Evolutionary conservation across 1,284 basidiomycete genomes (phyloP), one percentile per base, ranked within the genome.

Genomic region (Fomitiporia mediterranea): DNA sequence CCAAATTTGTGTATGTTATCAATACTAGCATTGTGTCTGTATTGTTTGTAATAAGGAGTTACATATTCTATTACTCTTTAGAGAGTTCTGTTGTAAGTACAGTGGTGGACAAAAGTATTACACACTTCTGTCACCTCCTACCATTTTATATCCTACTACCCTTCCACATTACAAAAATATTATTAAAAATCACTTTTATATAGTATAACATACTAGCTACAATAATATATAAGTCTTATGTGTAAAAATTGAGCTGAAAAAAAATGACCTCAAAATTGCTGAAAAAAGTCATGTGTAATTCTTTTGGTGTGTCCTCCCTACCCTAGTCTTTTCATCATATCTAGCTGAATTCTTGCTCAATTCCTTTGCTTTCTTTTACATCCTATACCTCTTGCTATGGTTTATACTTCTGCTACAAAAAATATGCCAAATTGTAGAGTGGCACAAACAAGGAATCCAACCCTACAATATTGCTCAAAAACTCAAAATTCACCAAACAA

Each of bases 401-500:
- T 34, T 39, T 50, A 49, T 27, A 55, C 37, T 21, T 49, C 53
- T 8, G 44, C 57, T 21, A 51, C 53, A 51, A 55, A 55, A 55
- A 55, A 32, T 28, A 53, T 53, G 37, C 40, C 47, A 47, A 13
- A 38, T 58, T 44, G 25, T 58, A 43, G 42, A 55, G 17, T 44
- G 34, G 19, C 28, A 57, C 25, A 42, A 44, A 21, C 42, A 15
- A n/a, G 50, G 46, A n/a, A n/a, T 38, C 6, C 13, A 19, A 37
- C 38, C 21, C 19, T 3, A 28, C 19, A n/a, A 28, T 38, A 55
- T 55, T 34, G 38, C 17, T 21, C n/a, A 8, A 15, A 30, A 50
- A 25, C 44, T 58, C 27, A 37, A 48, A 13, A 43, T 55, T 30
- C 23, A 49, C 39, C 47, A 23, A 19, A 47, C 47, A 30, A 50